Evolutionary conservation across 495 filamentous ascomycete species (phyloP).

Genomic region (Durotheca rogersii): DNA sequence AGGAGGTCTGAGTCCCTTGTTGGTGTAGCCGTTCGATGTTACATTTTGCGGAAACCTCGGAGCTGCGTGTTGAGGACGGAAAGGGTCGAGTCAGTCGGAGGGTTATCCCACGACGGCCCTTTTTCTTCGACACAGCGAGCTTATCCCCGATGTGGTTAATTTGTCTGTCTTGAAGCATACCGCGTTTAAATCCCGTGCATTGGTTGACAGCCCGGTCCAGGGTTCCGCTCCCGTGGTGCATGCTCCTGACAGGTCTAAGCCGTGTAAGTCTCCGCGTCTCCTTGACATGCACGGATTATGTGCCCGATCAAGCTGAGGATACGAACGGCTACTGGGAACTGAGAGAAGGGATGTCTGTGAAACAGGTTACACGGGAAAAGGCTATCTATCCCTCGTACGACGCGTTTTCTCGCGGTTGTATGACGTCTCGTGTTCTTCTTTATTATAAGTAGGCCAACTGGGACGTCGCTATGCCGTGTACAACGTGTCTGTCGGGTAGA

Average conservation of each 20-base stretch:
- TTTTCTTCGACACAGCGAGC: slow-evolving; percentile 8
- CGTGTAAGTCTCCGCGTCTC: slow-evolving; percentile 16
- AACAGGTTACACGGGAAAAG: slow-evolving; percentile 8
- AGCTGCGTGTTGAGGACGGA: slow-evolving; percentile 10
- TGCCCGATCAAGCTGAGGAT: not conserved
- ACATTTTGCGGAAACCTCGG: slow-evolving; percentile 19
- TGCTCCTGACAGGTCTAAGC: slow-evolving; percentile 11
- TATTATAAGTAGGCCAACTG: not conserved
- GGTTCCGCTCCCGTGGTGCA: slow-evolving; percentile 1
- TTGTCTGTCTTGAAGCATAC: slow-evolving; percentile 19
- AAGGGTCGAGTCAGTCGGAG: no score
- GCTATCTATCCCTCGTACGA: slow-evolving; percentile 1
- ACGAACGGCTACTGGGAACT: not conserved
- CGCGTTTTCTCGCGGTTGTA: not conserved
- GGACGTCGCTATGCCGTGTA: not conserved
- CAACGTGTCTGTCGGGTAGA: not conserved
- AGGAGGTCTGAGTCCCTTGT: slow-evolving; percentile 13
- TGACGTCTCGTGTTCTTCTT: slow-evolving; percentile 2
- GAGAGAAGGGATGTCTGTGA: slow-evolving; percentile 6
- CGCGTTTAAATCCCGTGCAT: slow-evolving; percentile 17
- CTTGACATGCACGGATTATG: slow-evolving; percentile 3
- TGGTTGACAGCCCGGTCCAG: slow-evolving; percentile 7
- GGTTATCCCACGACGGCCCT: slow-evolving; percentile 5
- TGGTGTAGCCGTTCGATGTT: slow-evolving; percentile 15
- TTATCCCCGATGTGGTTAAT: slow-evolving; percentile 4